Percentiles rank a stretch among this genome's conserved stretches.
phyloP scores from a whole-genome alignment of 139 green algal species.

The Limnomonas spitsbergensis region DNA sequence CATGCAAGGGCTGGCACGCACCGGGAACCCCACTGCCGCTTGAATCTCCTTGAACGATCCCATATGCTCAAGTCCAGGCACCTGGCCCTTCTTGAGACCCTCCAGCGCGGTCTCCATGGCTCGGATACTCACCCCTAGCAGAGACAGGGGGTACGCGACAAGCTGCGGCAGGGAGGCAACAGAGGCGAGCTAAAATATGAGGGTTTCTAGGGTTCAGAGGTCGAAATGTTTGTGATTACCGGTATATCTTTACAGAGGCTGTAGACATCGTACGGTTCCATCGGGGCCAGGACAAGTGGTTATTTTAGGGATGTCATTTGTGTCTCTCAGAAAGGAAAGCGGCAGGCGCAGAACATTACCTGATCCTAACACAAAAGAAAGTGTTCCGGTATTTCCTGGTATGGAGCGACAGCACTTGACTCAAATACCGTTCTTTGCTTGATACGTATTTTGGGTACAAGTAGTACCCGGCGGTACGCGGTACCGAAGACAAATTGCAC shows the following conservation, averaged over 20 bases:
- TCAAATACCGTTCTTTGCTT: no score
- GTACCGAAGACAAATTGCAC: no score
- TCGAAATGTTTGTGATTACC: neutral
- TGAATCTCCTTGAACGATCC: constrained; percentile 60
- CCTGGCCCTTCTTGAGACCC: constrained; percentile 20
- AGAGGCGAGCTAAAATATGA: neutral
- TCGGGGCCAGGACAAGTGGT: no score
- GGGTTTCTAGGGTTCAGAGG: neutral
- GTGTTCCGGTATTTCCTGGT: no score
- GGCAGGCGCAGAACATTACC: neutral
- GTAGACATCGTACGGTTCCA: no score
- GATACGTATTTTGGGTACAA: no score
- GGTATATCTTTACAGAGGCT: no score
- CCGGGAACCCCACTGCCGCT: constrained; percentile 67
- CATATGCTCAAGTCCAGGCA: constrained; percentile 17
- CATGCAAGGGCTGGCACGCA: no score
- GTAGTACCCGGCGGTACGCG: no score
- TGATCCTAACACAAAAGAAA: no score
- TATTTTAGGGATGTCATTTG: no score
- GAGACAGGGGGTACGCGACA: constrained; percentile 81
- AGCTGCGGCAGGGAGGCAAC: constrained; percentile 29
- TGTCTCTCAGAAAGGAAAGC: neutral
- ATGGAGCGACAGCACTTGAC: no score
- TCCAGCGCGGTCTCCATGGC: constrained; percentile 69
- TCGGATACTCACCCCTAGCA: constrained; percentile 74